These are phyloP conservation scores for Podaxis sp. DNA, from an alignment of 768 basidiomycete species.

Conservation along the genomic window DNA sequence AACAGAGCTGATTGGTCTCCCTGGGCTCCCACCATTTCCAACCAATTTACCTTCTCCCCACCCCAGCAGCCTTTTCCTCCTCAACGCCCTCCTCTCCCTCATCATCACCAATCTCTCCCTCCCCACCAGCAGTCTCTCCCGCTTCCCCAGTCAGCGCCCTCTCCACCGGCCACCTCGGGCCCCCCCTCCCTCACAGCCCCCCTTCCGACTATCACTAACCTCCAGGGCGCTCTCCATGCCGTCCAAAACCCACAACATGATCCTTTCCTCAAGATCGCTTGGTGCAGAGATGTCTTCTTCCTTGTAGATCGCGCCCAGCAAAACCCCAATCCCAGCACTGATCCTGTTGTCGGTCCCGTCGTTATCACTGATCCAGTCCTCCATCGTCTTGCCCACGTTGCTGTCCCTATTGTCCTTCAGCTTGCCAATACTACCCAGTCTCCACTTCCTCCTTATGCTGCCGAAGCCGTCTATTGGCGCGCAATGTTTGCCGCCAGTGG, in stretches of 20 bases:
- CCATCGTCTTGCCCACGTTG: conserved; percentile 55
- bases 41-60: conserved; percentile 21
- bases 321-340: conserved; percentile 25
- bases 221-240: conserved; percentile 47
- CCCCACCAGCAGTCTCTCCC: conserved; percentile 46
- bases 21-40: conserved; percentile 17
- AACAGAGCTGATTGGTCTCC: conserved; percentile 17
- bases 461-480: conserved; percentile 72
- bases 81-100: background rate
- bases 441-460: conserved; percentile 10
- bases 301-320: conserved; percentile 63
- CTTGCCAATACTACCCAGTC: conserved; percentile 35
- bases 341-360: conserved; percentile 49
- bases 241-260: conserved; percentile 56
- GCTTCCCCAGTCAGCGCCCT: conserved; percentile 35
- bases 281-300: conserved; percentile 81
- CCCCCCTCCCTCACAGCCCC: conserved; percentile 64
- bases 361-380: conserved; percentile 60
- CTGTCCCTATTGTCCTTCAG: conserved; percentile 63
- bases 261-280: conserved; percentile 63
- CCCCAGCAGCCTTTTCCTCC: conserved; percentile 15
- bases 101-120: conserved; percentile 21
- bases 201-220: conserved; percentile 61
- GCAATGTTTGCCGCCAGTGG: conserved; percentile 76
- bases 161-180: conserved; percentile 49